Conservation (phyloP, 2,329 filamentous ascomycete genomes). For the Decorospora gaudefroyi region DNA sequence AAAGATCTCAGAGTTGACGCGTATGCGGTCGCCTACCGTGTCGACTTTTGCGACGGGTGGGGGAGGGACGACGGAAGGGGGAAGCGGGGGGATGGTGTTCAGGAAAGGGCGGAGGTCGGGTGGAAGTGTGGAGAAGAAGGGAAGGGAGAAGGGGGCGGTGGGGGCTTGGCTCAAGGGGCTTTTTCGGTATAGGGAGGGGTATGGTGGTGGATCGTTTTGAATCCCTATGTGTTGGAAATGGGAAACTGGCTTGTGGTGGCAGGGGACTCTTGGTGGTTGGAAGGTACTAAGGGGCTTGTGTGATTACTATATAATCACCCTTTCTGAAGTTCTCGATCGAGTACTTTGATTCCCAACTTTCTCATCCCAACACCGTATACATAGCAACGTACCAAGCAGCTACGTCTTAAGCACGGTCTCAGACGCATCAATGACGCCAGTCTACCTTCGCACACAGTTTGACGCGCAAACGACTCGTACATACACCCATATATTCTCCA, state of each 20-base stretch:
- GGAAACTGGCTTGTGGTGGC: no score
- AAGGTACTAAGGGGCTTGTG: no score
- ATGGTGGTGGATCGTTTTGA: neutral
- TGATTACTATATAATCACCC: no score
- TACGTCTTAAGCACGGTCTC: no score
- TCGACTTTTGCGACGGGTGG: neutral
- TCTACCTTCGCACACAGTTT: neutral
- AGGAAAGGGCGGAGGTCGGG: neutral
- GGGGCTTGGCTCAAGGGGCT: neutral
- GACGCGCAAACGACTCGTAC: neutral
- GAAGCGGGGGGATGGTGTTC: neutral
- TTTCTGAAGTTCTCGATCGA: no score
- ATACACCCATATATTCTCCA: neutral
- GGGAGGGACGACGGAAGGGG: neutral
- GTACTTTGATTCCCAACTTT: no score
- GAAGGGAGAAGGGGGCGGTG: neutral
- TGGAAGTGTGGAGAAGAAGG: neutral
- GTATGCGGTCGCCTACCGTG: neutral
- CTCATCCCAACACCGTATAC: no score
- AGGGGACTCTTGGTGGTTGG: no score
- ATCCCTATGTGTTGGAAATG: neutral
- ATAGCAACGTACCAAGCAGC: no score
- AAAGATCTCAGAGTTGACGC: neutral
- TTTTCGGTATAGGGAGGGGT: slow-evolving; percentile 1
- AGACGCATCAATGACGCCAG: neutral